Base-by-base conservation (phyloP, 2,329 filamentous ascomycete species). In the Clonostachys rhizophaga region DNA sequence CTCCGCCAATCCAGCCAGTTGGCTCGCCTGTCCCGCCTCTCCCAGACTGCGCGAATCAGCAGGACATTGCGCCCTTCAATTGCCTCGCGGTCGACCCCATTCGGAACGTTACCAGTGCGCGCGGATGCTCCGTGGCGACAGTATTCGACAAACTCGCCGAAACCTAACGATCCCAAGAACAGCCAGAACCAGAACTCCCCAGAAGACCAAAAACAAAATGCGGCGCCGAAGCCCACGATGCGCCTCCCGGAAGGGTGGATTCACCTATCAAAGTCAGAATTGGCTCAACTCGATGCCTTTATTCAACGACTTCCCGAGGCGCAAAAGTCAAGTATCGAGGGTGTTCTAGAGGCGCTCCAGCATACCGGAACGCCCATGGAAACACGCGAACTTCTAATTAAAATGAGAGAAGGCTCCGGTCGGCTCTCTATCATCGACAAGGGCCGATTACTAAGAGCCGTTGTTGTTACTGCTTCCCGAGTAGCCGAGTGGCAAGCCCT, bases 351-450 rank as follows among this genome's bases (percentile, higher is more conserved):
- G 50, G 70, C 76, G 30, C 75, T 92, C 50, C 81, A 84, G 67
- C 74, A 75, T 50, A 75, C 83, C 40, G 90, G 90, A 10, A 79
- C 90, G 14, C 88, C 89, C 1, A 57, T 68, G 18, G 88, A 90
- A 59, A 67, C 90, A 16, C 76, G 79, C 47, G 76, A 85, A 37
- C 58, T 82, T 49, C 63, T 81, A 40, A 59, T 65, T 36, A 76
- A 78, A 53, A 75, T 86, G 55, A 60, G 71, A 71, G 58, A 68
- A 62, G 63, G 75, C 11, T 79, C 81, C 16, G 79, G 86, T 39
- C 83, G 83, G 42, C 50, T 66, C 42, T 61, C 63, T 11, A 66
- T 68, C 20, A 46, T 65, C 47, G 66, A 69, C 47, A 69, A 66
- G 56, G 65, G 64, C 33, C 55, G 58, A 42, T 55, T 66, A 10